Evolutionary conservation across 495 filamentous ascomycete genomes (phyloP), one percentile per base, ranked within the genome.

Genomic region (Trichoderma reesei): DNA sequence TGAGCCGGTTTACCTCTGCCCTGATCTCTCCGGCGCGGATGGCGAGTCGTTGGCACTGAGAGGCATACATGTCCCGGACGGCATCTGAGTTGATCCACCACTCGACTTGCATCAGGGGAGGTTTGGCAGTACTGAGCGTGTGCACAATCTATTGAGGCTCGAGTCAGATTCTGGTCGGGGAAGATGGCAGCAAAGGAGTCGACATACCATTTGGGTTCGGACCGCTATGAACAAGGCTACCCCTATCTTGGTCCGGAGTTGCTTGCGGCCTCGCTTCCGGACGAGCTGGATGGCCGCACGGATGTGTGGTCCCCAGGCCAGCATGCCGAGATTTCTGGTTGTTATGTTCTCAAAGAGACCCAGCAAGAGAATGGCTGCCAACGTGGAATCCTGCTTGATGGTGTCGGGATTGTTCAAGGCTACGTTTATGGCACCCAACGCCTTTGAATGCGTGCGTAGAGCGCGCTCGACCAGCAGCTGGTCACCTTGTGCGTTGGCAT

Each of bases 301-400:
- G 42, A 80, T 72, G 65, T 86, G 83, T 6, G 78, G 78, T 41
- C 76, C 77, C 82, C 82, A 86, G 31, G 79, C 78, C 14, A 73
- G 71, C 51, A 77, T 73, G 37, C 74, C 76, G 38, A 76, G 69
- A 51, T 78, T 74, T 51, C 73, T 78, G 1, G 79, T 75, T 16
- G 78, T 74, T 36, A 83, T 78, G 56, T 75, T 82, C 76, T 89
- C 86, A 64, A 84, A 89, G n/a, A 85, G 79, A 0, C 82, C 83
- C 51, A 89, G 73, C 36, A 88, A 68, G 44, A 90, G 72, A 31
- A 89, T 81, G 0, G 85, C 77, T 36, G 85, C 81, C n/a, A 90
- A 70, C 13, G 84, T 83, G 44, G 79, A 75, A 65, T 88, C 83
- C 26, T 80, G 72, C 65, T 75, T 67, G 63, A 61, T 64, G 9